Evolutionary conservation across 2,329 filamentous ascomycete genomes (phyloP).

Genomic region (Microdochium paspali): DNA sequence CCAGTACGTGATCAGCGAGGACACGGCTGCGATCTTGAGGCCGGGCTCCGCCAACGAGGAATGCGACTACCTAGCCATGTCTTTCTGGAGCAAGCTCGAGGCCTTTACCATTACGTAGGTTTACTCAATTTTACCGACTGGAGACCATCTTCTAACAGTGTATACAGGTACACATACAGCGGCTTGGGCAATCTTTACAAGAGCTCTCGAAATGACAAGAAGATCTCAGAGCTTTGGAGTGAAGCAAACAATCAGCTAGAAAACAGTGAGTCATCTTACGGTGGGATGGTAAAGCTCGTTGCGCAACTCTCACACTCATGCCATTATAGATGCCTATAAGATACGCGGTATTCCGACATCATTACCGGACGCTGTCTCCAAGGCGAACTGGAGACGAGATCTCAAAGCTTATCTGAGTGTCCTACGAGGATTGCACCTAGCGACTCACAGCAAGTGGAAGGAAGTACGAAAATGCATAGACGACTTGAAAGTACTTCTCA

Average conservation of each 20-base stretch:
- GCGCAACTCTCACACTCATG: conserved; percentile 6
- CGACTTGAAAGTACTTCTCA: conserved; percentile 36
- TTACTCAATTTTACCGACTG: neutral
- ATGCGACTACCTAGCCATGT: conserved; percentile 48
- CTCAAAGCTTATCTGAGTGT: conserved; percentile 61
- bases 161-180: conserved; percentile 41
- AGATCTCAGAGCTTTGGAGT: conserved; percentile 27
- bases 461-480: conserved; percentile 49
- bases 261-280: conserved; percentile 17
- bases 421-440: conserved; percentile 61
- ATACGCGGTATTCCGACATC: conserved; percentile 36
- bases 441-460: conserved; percentile 62
- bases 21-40: conserved; percentile 45
- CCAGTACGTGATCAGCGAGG: conserved; percentile 42
- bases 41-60: conserved; percentile 32
- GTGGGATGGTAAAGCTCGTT: neutral
- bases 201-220: conserved; percentile 25
- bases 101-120: conserved; percentile 45
- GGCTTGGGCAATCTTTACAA: conserved; percentile 34
- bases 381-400: conserved; percentile 55
- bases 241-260: conserved; percentile 24
- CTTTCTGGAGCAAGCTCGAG: conserved; percentile 51
- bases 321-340: conserved; percentile 12
- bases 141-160: conserved; percentile 4
- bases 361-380: conserved; percentile 45